Evolutionary conservation across 2,329 filamentous ascomycete species (phyloP), one percentile per base, ranked within the genome.

Genomic region (Ophiostoma angusticollis): DNA sequence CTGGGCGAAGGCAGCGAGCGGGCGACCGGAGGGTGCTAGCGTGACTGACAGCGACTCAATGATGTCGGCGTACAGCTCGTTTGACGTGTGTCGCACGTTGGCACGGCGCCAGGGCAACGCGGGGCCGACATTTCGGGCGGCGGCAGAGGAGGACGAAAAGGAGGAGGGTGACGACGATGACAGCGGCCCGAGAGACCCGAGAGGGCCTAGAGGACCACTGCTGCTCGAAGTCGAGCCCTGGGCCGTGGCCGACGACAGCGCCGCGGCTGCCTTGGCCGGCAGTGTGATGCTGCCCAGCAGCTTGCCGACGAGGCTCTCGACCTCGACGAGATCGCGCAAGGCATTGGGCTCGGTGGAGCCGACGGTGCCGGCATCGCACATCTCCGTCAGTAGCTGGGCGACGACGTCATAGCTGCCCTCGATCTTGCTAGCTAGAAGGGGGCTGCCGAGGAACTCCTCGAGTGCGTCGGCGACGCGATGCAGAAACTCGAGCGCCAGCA

Each of bases 31-130:
- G 0, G 91, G 91, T 0, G 91, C 86, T 30, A 96, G 71, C 0
- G 82, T 94, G 29, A 95, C 84, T 1, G 78, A 75, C 0, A 98
- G 67, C 1, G 84, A 85, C 63, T 98, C 91, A 45, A 98, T 77
- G 11, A 98, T 77, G 56, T 98, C 91, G 41, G 94, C 89, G 57
- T 96, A 96, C 49, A 98, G 70, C 59, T 98, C 91, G 59, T 96
- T 98, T 40, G 84, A 93, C 4, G 89, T 96, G 58, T 98, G 91
- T 13, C 87, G 74, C 38, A 98, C 91, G 52, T 94, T 94, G 28
- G 84, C 77, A 44, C 86, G 72, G 45, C 91, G 75, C 91, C 91
- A 98, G 1, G 87, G 87, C 29, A 96, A 52, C 7, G 74, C 48
- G 12, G 62, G 44, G 7, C 70, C 52, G 7, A 63, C 60, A 1